Evolutionary conservation across 257 asterid genomes (phyloP), one percentile per base, ranked within the genome.

Genomic region (Rubia yunnanensis): DNA sequence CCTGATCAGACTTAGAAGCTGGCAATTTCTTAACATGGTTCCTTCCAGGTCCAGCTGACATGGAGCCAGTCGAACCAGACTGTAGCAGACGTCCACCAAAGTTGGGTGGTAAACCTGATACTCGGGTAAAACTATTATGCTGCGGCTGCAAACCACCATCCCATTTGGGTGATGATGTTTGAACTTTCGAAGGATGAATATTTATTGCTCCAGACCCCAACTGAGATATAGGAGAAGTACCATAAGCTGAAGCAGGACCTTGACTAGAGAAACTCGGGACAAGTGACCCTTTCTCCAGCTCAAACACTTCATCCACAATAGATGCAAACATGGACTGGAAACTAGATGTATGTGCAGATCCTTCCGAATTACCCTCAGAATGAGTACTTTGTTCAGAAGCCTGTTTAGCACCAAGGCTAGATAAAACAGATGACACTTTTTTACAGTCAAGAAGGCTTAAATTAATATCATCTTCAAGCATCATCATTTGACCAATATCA

Each of bases 231-330:
- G 89, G 70, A 64, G 91, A 70, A 68, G 74, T 54, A 62, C 73
- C 81, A 76, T 74, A 80, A 36, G 84, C 73, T 60, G 89, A 83
- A 46, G 83, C 64, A 31, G 84, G 62, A 39, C 68, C 74, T 66
- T 79, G 91, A 64, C 80, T 86, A 58, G 81, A 63, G 70, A 71
- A 57, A 64, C 70, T 62, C 36, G 75, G 56, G 27, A 64, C 76
- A 68, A 77, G 70, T 65, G 96, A 77, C 66, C 91, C 96, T 78
- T 84, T 88, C 88, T 86, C 98, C 64, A 94, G 91, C 81, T 94
- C 96, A 79, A 94, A 94, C 68, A 88, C 82, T 72, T 94, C 98
- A 81, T 94, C 96, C 9, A 94, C 98, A 55, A 94, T 85, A 72
- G 96, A 86, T 60, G 86, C 77, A 75, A 94, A 94, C 64, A 68